These are phyloP conservation scores for Eimeria necatrix DNA, from an alignment of 169 alveolate species.

Conservation along the genomic window DNA sequence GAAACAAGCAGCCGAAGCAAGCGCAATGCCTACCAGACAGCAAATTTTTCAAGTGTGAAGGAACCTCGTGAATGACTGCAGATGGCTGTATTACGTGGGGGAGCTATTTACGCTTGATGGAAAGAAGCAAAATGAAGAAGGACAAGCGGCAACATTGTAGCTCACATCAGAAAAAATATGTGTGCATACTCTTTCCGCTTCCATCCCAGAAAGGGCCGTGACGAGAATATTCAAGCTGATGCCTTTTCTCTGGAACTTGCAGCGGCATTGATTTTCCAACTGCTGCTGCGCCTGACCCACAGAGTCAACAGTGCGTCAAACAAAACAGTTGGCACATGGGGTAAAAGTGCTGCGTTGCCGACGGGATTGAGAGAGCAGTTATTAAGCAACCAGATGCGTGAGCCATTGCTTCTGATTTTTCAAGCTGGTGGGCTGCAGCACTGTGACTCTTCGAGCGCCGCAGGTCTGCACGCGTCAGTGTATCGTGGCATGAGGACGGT, in stretches of 20 bases:
- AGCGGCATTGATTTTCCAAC: slow-evolving; percentile 22
- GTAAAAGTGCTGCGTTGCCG: too few relatives aligned
- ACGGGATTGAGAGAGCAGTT: neutral
- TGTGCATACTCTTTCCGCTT: neutral
- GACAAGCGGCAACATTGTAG: neutral
- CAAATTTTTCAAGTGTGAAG: neutral
- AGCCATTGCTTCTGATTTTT: neutral
- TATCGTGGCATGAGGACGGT: too few relatives aligned
- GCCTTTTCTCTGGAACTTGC: slow-evolving; percentile 17
- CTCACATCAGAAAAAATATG: slow-evolving; percentile 65
- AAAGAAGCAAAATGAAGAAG: neutral
- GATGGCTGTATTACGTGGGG: neutral
- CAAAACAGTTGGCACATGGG: neutral
- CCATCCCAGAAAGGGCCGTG: slow-evolving; percentile 53
- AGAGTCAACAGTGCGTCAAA: neutral
- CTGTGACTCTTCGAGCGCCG: neutral
- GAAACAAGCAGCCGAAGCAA: neutral
- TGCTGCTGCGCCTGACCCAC: slow-evolving; percentile 66
- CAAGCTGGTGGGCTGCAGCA: neutral
- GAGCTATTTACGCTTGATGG: neutral
- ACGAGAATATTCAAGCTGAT: slow-evolving; percentile 45
- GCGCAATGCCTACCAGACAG: too few relatives aligned
- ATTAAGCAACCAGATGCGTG: neutral
- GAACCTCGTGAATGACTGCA: neutral
- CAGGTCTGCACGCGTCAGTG: neutral